Base-by-base conservation (phyloP, 1,284 basidiomycete genomes). In the Tetrapyrgos nigripes region DNA sequence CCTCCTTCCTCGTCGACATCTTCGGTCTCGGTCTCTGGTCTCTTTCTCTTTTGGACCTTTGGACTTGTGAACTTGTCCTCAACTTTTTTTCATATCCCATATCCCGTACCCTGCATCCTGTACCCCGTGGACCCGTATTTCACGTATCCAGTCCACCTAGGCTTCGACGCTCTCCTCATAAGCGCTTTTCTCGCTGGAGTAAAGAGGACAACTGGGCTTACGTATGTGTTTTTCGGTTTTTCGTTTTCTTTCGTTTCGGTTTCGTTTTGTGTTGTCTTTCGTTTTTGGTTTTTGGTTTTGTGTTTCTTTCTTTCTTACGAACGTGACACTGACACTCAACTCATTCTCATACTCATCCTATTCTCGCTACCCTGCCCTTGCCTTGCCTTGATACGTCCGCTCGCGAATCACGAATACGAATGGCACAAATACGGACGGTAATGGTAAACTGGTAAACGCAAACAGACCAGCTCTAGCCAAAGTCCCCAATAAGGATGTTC, bases 401-500 rank as follows among this genome's bases (percentile, higher is more conserved):
- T n/a, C n/a, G n/a, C n/a, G n/a, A n/a, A n/a, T n/a, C n/a, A n/a
- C n/a, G n/a, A n/a, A n/a, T n/a, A n/a, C n/a, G n/a, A n/a, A n/a
- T n/a, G n/a, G n/a, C n/a, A n/a, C n/a, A n/a, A n/a, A n/a, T n/a
- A n/a, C n/a, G n/a, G n/a, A n/a, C n/a, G n/a, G n/a, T n/a, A n/a
- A n/a, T n/a, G n/a, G n/a, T n/a, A n/a, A n/a, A n/a, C n/a, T n/a
- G n/a, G n/a, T 33, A 8, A 14, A 27, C 28, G 35, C 14, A 4
- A 50, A 21, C 62, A 92, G 90, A 23, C 91, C 88, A 52, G 87
- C 86, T 23, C 71, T 94, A 14, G 75, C 83, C 1, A 83, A 84
- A 67, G 86, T 94, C 1, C 87, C 89, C 9, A 93, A 93, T 79
- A 94, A 94, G 70, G 92, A 94, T 65, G 70, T 93, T 31, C 85